Evolutionary conservation across 2,329 filamentous ascomycete genomes (phyloP).

Genomic region (Curvularia hawaiiensis): DNA sequence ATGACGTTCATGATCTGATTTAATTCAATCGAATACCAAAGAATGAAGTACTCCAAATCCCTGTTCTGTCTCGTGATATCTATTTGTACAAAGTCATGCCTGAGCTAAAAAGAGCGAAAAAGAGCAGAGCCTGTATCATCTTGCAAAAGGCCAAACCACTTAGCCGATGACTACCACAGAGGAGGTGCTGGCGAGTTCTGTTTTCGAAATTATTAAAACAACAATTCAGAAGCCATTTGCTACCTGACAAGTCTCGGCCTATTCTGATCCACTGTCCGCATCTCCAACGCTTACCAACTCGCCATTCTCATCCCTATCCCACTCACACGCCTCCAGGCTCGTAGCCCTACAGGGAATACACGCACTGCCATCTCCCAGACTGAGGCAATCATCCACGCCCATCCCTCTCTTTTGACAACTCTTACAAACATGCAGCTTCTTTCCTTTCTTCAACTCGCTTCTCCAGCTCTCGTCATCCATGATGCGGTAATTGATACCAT

Average conservation of each 20-base stretch:
- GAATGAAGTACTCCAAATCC: not conserved
- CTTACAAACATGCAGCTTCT: constrained; percentile 20
- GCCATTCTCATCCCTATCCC: constrained; percentile 8
- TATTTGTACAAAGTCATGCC: not conserved
- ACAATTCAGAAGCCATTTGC: not conserved
- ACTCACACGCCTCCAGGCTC: constrained; percentile 14
- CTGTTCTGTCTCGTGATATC: not conserved
- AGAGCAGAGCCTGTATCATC: not conserved
- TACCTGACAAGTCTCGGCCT: not conserved
- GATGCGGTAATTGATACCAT: constrained; percentile 29
- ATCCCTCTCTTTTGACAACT: constrained; percentile 15
- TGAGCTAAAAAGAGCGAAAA: not conserved
- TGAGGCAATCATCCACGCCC: constrained; percentile 19
- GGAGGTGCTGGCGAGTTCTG: not conserved
- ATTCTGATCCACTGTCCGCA: not conserved
- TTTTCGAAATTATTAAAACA: not conserved
- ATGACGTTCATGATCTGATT: not conserved
- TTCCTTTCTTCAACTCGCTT: constrained; percentile 17
- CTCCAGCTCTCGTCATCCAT: constrained; percentile 33
- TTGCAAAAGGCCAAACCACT: not conserved
- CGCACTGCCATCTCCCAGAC: constrained; percentile 22
- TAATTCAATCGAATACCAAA: not conserved
- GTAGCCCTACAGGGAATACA: constrained; percentile 22
- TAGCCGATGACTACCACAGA: not conserved
- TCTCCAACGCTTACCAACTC: not conserved